phyloP scores from a whole-genome alignment of 441 rosid genomes.

The Raphanus hybrid region DNA sequence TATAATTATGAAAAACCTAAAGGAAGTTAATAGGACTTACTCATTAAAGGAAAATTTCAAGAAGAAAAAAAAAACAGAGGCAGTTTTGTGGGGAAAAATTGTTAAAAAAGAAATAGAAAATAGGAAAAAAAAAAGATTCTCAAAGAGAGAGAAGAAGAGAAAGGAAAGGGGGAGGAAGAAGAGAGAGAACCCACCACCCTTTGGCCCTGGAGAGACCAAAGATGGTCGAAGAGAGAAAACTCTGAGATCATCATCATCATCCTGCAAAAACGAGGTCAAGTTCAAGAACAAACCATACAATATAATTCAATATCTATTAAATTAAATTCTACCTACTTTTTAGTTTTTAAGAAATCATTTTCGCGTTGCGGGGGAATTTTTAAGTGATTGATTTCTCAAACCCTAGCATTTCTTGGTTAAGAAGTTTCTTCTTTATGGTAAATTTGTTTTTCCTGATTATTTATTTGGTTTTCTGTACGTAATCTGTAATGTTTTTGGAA shows the following conservation, averaged over 20 bases:
- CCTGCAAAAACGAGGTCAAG: slow-evolving; percentile 48
- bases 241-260: slow-evolving; percentile 60
- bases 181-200: slow-evolving; percentile 42
- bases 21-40: slow-evolving; percentile 35
- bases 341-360: not conserved
- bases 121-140: slow-evolving; percentile 19
- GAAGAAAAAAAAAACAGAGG: slow-evolving; percentile 12
- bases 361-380: slow-evolving; percentile 6
- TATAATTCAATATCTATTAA: not conserved
- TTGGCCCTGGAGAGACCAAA: slow-evolving; percentile 46
- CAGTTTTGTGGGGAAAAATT: slow-evolving; percentile 27
- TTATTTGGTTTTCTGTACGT: slow-evolving; percentile 1
- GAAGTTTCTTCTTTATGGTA: slow-evolving; percentile 33
- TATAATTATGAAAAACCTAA: slow-evolving; percentile 41
- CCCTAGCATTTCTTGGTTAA: slow-evolving; percentile 34
- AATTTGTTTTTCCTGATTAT: not conserved
- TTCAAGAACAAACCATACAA: slow-evolving; percentile 52
- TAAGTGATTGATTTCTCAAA: slow-evolving; percentile 24
- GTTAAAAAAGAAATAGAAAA: slow-evolving; percentile 33
- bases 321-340: not conserved
- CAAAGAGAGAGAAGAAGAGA: slow-evolving; percentile 32
- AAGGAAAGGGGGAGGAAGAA: slow-evolving; percentile 33
- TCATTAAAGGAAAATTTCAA: slow-evolving; percentile 21
- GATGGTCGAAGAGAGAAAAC: slow-evolving; percentile 47
- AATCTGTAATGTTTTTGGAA: not conserved